Percentiles rank a stretch among this genome's conserved stretches.
These are phyloP conservation scores for Suhomyces chickasaworum DNA, from an alignment of 1,139 yeast species.

Conservation along the genomic window DNA sequence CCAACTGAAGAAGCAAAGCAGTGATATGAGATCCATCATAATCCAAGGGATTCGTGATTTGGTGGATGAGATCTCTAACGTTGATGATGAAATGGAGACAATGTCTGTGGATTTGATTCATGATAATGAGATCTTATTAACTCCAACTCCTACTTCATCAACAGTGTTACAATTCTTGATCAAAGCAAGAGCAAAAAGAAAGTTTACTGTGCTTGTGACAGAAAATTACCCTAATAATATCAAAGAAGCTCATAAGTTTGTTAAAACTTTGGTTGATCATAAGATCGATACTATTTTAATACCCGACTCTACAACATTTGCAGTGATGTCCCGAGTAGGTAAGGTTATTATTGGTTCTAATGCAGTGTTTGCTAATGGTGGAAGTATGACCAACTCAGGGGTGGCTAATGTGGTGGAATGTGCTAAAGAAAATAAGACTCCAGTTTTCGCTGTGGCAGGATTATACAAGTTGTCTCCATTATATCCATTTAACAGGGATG, in stretches of 20 bases:
- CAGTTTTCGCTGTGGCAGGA: slow-evolving; percentile 95
- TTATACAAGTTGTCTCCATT: slow-evolving; percentile 89
- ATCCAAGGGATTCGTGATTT: slow-evolving; percentile 94
- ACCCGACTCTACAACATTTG: slow-evolving; percentile 91
- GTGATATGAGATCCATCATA: slow-evolving; percentile 81
- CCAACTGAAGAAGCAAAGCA: slow-evolving; percentile 46
- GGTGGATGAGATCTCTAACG: slow-evolving; percentile 86
- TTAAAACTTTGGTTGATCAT: slow-evolving; percentile 75
- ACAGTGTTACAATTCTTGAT: slow-evolving; percentile 86
- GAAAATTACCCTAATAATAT: slow-evolving; percentile 92
- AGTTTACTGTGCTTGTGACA: slow-evolving; percentile 87
- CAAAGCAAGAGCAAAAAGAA: slow-evolving; percentile 86
- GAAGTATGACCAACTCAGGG: slow-evolving; percentile 87
- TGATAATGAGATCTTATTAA: slow-evolving; percentile 85
- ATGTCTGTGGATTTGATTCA: slow-evolving; percentile 93
- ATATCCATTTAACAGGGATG: slow-evolving; percentile 90
- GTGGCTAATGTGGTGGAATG: slow-evolving; percentile 93
- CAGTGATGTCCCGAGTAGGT: slow-evolving; percentile 96
- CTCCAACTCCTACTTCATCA: slow-evolving; percentile 91
- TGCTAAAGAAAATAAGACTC: slow-evolving; percentile 92
- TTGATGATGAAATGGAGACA: slow-evolving; percentile 86
- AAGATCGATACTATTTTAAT: slow-evolving; percentile 89
- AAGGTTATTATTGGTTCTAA: slow-evolving; percentile 92
- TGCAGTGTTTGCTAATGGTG: slow-evolving; percentile 95
- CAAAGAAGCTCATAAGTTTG: slow-evolving; percentile 73